These are phyloP conservation scores for Suillus plorans DNA, from an alignment of 768 basidiomycete genomes.

Conservation along the genomic window DNA sequence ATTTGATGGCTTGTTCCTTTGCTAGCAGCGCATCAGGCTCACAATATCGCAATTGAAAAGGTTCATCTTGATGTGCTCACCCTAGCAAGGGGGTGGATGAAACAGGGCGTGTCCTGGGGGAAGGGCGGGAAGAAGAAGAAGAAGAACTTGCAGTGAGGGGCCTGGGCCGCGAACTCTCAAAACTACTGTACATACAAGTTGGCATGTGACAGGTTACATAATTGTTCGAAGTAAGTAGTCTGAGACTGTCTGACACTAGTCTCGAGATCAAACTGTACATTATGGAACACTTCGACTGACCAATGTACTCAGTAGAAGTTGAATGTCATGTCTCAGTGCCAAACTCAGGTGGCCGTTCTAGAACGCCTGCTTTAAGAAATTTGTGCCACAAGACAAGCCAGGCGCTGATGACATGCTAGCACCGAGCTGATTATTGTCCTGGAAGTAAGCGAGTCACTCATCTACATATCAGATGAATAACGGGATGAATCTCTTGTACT, in stretches of 20 bases:
- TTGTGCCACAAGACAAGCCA: not conserved
- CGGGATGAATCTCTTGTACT: not conserved
- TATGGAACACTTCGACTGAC: not conserved
- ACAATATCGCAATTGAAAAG: conserved; percentile 3
- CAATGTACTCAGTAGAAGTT: not conserved
- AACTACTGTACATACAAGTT: not conserved
- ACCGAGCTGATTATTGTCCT: not conserved
- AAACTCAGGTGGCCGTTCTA: not conserved
- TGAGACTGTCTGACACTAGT: not conserved
- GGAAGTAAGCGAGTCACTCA: not conserved
- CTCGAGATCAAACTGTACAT: not conserved
- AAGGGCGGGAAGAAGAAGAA: not conserved
- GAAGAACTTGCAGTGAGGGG: not conserved
- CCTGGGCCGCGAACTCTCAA: no score
- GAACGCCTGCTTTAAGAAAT: not conserved
- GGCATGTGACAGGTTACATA: not conserved
- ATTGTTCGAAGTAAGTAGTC: not conserved
- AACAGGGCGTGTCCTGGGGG: no score
- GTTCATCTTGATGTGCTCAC: conserved; percentile 3
- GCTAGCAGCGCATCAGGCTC: not conserved
- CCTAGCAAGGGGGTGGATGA: no score
- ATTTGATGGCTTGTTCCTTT: not conserved
- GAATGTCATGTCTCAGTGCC: not conserved
- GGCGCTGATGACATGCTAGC: not conserved
- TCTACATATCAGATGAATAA: not conserved